These are phyloP conservation scores for Suillus spraguei DNA, from an alignment of 768 basidiomycete genomes.

Conservation along the genomic window DNA sequence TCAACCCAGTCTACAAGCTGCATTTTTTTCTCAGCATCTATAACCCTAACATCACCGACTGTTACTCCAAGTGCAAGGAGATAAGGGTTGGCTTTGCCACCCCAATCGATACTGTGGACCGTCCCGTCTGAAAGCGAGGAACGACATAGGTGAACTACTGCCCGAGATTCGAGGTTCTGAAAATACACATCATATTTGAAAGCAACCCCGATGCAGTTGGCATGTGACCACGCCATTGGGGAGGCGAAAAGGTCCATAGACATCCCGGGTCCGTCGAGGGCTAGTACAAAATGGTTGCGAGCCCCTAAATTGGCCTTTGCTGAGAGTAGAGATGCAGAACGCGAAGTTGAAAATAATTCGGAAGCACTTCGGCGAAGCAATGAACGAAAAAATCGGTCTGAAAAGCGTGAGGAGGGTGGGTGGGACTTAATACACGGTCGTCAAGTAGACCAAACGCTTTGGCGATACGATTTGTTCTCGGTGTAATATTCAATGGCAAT, in stretches of 20 bases:
- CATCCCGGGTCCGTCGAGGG: slow-evolving; percentile 68
- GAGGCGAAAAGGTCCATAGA: slow-evolving; percentile 54
- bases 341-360: slow-evolving; percentile 45
- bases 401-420: slow-evolving; percentile 37
- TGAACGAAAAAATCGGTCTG: slow-evolving; percentile 44
- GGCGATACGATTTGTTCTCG: slow-evolving; percentile 68
- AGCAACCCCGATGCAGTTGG: slow-evolving; percentile 63
- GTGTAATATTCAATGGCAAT: slow-evolving; percentile 62
- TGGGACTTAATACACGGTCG: slow-evolving; percentile 56
- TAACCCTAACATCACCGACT: slow-evolving; percentile 52
- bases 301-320: slow-evolving; percentile 59
- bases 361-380: slow-evolving; percentile 56
- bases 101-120: slow-evolving; percentile 56
- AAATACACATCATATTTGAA: slow-evolving; percentile 62
- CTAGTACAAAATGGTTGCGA: slow-evolving; percentile 55
- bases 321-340: slow-evolving; percentile 42
- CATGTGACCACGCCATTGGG: slow-evolving; percentile 62
- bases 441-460: slow-evolving; percentile 61
- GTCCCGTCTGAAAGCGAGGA: slow-evolving; percentile 37
- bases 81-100: slow-evolving; percentile 39
- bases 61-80: slow-evolving; percentile 56
- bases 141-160: slow-evolving; percentile 53
- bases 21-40: slow-evolving; percentile 45
- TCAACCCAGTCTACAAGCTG: slow-evolving; percentile 37
- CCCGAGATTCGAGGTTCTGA: slow-evolving; percentile 58